These are phyloP conservation scores for Fusarium sp. DNA, from an alignment of 2,329 filamentous ascomycete species.

Conservation along the genomic window DNA sequence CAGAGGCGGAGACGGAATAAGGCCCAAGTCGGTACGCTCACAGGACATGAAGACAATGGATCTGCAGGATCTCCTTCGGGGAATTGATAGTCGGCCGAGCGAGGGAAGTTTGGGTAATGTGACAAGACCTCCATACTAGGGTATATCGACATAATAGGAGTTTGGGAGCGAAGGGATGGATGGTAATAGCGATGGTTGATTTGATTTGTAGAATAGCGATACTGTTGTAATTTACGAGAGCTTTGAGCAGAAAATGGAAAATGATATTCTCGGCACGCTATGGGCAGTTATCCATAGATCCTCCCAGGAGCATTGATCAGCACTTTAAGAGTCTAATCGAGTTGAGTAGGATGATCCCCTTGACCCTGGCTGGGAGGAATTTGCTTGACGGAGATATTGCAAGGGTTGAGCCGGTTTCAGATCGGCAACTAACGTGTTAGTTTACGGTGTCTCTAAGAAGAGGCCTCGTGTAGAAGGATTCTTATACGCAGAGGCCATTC, in stretches of 20 bases:
- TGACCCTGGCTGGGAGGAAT: not conserved
- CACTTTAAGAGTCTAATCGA: not conserved
- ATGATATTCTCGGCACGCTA: not conserved
- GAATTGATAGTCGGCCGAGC: constrained; percentile 61
- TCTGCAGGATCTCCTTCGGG: constrained; percentile 60
- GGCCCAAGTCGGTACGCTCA: constrained; percentile 49
- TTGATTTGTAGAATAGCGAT: constrained; percentile 31
- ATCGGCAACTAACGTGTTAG: constrained; percentile 12
- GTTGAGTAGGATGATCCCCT: constrained; percentile 3
- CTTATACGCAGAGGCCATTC: not conserved
- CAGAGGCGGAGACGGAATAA: constrained; percentile 54
- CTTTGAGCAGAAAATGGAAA: constrained; percentile 25
- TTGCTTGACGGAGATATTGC: constrained; percentile 16
- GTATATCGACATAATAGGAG: constrained; percentile 20
- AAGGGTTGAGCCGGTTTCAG: constrained; percentile 32
- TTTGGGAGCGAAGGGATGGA: constrained; percentile 1
- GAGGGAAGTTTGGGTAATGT: constrained; percentile 60
- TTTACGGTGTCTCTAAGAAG: not conserved
- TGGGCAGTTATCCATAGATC: not conserved
- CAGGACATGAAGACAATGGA: constrained; percentile 55
- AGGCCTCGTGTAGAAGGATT: not conserved
- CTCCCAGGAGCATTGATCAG: not conserved
- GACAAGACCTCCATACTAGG: constrained; percentile 62
- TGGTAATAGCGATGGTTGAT: constrained; percentile 35
- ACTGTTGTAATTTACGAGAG: constrained; percentile 24